Evolutionary conservation across 495 filamentous ascomycete species (phyloP), one percentile per base, ranked within the genome.

Genomic region (Daldinia bambusicola): DNA sequence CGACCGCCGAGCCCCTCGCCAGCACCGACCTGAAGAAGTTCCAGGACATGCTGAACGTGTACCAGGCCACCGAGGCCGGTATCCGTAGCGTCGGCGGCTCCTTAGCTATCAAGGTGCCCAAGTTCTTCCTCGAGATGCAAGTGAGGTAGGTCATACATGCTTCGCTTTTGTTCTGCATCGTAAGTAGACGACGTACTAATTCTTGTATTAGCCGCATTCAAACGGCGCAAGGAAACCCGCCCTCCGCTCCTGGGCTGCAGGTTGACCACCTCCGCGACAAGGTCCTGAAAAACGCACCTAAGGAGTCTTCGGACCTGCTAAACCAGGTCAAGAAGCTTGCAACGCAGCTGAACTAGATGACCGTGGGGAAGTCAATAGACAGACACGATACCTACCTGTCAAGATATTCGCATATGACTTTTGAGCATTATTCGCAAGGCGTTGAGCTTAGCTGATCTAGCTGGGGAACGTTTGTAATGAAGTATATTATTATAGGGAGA

Each of bases 111-210:
- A 83, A 84, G 75, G 79, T 79, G 4, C 82, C 82, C 32, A 84
- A 84, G 74, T 85, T 85, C 79, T 84, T 84, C 70, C 71, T 84
- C 6, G 69, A 80, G 71, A 79, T 84, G 63, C 83, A 84, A 74
- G 77, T 36, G 6, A 36, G 34, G 34, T 36, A 36, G 9, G 34
- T 10, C 9, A 36, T 36, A 36, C 34, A 6, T 6, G 34, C 7
- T 36, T n/a, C n/a, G n/a, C n/a, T 36, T 36, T 10, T 36, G 7
- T 36, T 36, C 9, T 6, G 34, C 26, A 1, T 26, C 26, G 26
- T 26, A 26, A 26, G 3, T 26, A 1, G 7, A 2, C 5, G 34
- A 1, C 34, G 2, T 36, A 36, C 9, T 36, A 36, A 36, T 36
- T 36, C 34, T 6, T 6, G 2, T 2, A 6, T 84, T 38, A 81